Evolutionary conservation across 2,329 filamentous ascomycete species (phyloP), one percentile per base, ranked within the genome.

Genomic region (Cladophialophora carrionii): DNA sequence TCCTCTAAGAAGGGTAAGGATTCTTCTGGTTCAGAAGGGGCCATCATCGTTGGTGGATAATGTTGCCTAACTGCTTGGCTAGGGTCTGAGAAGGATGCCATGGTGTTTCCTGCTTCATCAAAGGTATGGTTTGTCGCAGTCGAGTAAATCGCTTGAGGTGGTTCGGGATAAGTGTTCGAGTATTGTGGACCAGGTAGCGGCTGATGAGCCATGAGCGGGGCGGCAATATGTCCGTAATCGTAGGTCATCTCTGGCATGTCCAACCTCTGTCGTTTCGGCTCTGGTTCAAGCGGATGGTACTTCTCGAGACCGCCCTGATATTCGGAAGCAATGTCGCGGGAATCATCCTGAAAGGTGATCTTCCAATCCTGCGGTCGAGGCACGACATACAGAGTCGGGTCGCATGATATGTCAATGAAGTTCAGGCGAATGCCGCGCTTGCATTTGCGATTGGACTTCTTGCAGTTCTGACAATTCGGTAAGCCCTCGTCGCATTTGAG

Each of bases 271-370:
- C 70, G 70, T 48, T 72, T 72, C 9, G 73, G 59, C 6, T 79
- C 77, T 57, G 78, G 78, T 62, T 81, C 81, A 32, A 86, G 75
- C 4, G 81, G 81, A 26, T 87, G 83, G 77, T 97, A 97, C 68
- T 87, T 87, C 69, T 87, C 85, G 26, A 88, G 79, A 0, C 94
- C 94, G 3, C 91, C 92, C 60, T 86, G 83, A 76, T 98, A 98
- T 75, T 96, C 92, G 0, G 90, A 94, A 6, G 94, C 94, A 76
- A 97, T 96, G 54, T 90, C 84, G 32, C 92, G 85, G 24, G 93
- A 97, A 75, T 98, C 92, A 74, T 97, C 94, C 72, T 90, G 84
- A 71, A 98, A 97, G 59, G 86, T 83, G 14, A 97, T 87, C 85
- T 75, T 74, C 84, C 89, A 92, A 58, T 91, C 88, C 0, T 83